Conservation (phyloP, 345 rosid genomes). For the Brassica cretica region DNA sequence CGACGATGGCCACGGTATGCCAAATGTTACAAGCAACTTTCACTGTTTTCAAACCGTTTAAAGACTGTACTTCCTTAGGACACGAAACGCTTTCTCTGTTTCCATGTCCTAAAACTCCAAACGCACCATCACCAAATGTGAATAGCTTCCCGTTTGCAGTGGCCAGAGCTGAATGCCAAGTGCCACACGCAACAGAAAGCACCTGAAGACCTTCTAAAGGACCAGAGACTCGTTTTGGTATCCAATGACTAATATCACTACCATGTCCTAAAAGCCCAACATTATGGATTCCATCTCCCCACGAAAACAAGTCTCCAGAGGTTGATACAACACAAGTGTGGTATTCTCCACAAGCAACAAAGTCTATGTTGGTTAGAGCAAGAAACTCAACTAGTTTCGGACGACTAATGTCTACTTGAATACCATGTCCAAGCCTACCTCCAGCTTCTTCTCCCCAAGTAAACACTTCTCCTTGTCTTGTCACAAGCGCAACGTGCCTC, state of each 20-base stretch:
- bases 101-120: constrained; percentile 90
- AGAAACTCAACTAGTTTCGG: constrained; percentile 84
- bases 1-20: constrained; percentile 96
- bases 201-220: constrained; percentile 89
- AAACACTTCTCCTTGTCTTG: constrained; percentile 96
- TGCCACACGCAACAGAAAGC: constrained; percentile 81
- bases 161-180: constrained; percentile 93
- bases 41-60: constrained; percentile 73
- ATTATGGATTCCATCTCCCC: constrained; percentile 97
- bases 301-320: constrained; percentile 77
- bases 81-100: constrained; percentile 60
- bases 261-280: constrained; percentile 92
- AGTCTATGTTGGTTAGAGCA: constrained; percentile 75
- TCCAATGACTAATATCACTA: constrained; percentile 83
- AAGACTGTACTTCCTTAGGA: constrained; percentile 77
- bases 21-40: constrained; percentile 96
- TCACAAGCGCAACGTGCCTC: constrained; percentile 81
- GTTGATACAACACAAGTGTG: constrained; percentile 86
- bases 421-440: constrained; percentile 96
- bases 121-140: constrained; percentile 93
- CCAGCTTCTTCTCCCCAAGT: constrained; percentile 98
- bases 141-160: constrained; percentile 80
- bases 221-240: constrained; percentile 88
- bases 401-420: constrained; percentile 60
- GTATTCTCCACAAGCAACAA: constrained; percentile 80